Evolutionary conservation across 768 basidiomycete genomes (phyloP).

Genomic region (Strobilomyces dryophilus): DNA sequence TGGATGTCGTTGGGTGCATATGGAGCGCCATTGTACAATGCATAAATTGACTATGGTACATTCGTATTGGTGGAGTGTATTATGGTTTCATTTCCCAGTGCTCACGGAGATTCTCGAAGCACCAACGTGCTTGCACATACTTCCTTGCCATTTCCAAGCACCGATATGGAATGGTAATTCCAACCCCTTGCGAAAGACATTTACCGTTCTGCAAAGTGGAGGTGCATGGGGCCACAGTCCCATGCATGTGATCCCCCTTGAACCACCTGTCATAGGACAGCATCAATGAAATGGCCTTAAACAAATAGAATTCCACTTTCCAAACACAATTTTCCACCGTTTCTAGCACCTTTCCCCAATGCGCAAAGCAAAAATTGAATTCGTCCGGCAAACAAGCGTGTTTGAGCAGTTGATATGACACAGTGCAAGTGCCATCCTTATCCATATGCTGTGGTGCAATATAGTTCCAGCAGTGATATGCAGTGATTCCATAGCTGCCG

Average conservation of each 20-base stretch:
- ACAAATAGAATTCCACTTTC: background rate
- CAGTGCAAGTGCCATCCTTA: background rate
- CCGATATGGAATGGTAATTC: constrained; percentile 1
- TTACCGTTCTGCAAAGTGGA: background rate
- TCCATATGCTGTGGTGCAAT: background rate
- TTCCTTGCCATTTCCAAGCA: constrained; percentile 4
- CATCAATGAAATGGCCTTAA: background rate
- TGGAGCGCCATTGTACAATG: no score
- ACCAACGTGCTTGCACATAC: constrained; percentile 9
- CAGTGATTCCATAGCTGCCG: background rate
- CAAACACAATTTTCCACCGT: constrained; percentile 3
- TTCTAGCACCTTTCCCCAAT: constrained; percentile 1
- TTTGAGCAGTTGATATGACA: constrained; percentile 10
- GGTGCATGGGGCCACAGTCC: background rate
- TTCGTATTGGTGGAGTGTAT: no score
- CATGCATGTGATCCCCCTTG: constrained; percentile 8
- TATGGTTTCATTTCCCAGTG: background rate
- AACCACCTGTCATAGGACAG: constrained; percentile 7
- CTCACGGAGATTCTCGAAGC: background rate
- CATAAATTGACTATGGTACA: no score
- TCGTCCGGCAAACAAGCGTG: background rate
- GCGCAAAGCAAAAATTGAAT: constrained; percentile 5
- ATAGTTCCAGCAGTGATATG: constrained; percentile 13
- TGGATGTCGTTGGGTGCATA: no score
- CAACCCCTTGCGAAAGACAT: constrained; percentile 4